Conservation (phyloP, 2,329 filamentous ascomycete species). For the Grosmannia huntii region DNA sequence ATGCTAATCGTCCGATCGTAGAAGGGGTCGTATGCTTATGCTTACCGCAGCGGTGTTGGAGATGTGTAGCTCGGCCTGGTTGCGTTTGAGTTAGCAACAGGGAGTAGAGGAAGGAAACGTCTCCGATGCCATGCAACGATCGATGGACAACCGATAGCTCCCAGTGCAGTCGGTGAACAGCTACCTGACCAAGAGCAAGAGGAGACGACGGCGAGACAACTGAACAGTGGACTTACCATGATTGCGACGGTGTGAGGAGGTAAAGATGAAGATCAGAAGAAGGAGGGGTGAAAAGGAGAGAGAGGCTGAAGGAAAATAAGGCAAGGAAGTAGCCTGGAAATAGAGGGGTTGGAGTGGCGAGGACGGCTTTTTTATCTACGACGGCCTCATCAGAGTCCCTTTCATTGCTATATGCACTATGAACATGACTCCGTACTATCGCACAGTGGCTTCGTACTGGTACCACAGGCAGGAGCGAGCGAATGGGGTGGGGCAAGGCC, state of each 20-base stretch:
- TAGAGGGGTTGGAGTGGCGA: slow-evolving; percentile 4
- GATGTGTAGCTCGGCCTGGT: background rate
- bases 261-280: background rate
- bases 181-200: no score
- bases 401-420: background rate
- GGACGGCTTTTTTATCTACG: slow-evolving; percentile 8
- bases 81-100: background rate
- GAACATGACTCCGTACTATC: background rate
- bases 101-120: background rate
- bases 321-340: slow-evolving; percentile 1
- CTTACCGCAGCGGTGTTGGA: slow-evolving; percentile 10
- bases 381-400: background rate
- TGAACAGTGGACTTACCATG: slow-evolving; percentile 9
- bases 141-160: background rate
- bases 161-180: background rate
- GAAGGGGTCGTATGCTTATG: background rate
- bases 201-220: background rate
- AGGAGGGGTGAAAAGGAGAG: background rate
- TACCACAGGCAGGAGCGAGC: background rate
- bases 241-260: slow-evolving; percentile 4
- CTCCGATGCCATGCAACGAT: background rate
- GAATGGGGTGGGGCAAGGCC: background rate
- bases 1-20: background rate
- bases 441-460: background rate
- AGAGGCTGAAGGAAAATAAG: background rate